Conservation (phyloP, 2,329 filamentous ascomycete genomes). For the Nemania abortiva region DNA sequence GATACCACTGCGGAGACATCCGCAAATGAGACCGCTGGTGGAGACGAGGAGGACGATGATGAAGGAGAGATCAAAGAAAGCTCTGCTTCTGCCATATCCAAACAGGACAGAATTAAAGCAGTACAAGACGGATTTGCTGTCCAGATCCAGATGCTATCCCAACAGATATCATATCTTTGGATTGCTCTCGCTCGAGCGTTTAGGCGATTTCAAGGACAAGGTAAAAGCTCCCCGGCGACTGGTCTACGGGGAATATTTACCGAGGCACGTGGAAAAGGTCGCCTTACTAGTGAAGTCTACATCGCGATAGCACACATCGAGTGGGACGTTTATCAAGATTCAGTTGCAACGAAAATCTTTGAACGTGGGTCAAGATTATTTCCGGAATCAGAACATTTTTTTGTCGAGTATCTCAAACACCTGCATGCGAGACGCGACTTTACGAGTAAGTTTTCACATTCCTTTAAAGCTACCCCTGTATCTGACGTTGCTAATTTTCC, state of each 20-base stretch:
- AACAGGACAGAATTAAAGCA: constrained; percentile 72
- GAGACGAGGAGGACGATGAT: constrained; percentile 64
- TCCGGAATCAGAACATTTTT: constrained; percentile 91
- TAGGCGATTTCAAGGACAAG: constrained; percentile 91
- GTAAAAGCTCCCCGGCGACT: constrained; percentile 67
- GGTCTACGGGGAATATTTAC: constrained; percentile 90
- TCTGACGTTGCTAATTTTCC: constrained; percentile 40
- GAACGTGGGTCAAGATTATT: constrained; percentile 94
- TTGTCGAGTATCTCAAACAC: constrained; percentile 96
- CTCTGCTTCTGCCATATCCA: constrained; percentile 63
- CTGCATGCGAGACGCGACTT: constrained; percentile 92
- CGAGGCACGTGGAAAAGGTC: constrained; percentile 87
- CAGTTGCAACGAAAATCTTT: constrained; percentile 93
- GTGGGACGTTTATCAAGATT: constrained; percentile 94
- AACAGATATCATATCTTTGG: constrained; percentile 93
- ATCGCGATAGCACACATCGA: constrained; percentile 93
- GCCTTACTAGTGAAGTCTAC: constrained; percentile 94
- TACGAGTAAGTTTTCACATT: constrained; percentile 75
- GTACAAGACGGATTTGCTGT: constrained; percentile 75
- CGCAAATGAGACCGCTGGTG: constrained; percentile 45
- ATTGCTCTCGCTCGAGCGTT: constrained; percentile 94
- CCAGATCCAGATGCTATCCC: constrained; percentile 81
- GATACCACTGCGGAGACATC: constrained; percentile 53
- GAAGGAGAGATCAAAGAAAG: constrained; percentile 60
- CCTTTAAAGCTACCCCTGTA: constrained; percentile 23